Evolutionary conservation across 2,329 filamentous ascomycete genomes (phyloP).

Genomic region (Cytospora piceicola): DNA sequence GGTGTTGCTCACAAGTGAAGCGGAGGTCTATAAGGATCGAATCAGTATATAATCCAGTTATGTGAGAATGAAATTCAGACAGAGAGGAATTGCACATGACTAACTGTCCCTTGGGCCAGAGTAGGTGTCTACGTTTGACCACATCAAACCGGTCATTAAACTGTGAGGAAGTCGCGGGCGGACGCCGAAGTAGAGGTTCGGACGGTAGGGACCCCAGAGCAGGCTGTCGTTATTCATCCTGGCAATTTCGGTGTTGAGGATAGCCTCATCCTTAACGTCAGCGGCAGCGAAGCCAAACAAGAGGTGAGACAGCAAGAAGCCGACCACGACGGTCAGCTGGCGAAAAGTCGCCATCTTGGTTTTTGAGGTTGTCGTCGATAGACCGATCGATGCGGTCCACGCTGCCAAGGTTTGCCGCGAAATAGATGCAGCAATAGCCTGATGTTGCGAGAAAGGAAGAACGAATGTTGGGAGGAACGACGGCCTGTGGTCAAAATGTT

Average conservation of each 20-base stretch:
- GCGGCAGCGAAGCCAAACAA: constrained; percentile 30
- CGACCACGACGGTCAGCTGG: constrained; percentile 38
- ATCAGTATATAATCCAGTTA: constrained; percentile 20
- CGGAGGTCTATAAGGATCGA: constrained; percentile 67
- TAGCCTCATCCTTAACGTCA: constrained; percentile 39
- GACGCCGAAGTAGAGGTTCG: constrained; percentile 93
- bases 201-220: constrained; percentile 93
- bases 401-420: not conserved
- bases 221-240: constrained; percentile 77
- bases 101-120: constrained; percentile 74
- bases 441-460: not conserved
- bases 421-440: not conserved
- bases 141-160: constrained; percentile 81
- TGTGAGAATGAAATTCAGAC: not conserved
- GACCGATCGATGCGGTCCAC: not conserved
- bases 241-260: constrained; percentile 54
- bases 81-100: constrained; percentile 39
- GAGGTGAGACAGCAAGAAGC: constrained; percentile 34
- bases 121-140: constrained; percentile 84
- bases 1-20: constrained; percentile 94
- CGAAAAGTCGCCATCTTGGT: constrained; percentile 33
- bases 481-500: not conserved
- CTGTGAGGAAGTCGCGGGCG: constrained; percentile 81
- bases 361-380: constrained; percentile 26
- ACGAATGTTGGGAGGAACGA: not conserved